A percentile compares a stretch with the other conserved stretches of the same genome.
Conservation (phyloP, 2,329 filamentous ascomycete species). For the Cladobotryum protrusum region DNA sequence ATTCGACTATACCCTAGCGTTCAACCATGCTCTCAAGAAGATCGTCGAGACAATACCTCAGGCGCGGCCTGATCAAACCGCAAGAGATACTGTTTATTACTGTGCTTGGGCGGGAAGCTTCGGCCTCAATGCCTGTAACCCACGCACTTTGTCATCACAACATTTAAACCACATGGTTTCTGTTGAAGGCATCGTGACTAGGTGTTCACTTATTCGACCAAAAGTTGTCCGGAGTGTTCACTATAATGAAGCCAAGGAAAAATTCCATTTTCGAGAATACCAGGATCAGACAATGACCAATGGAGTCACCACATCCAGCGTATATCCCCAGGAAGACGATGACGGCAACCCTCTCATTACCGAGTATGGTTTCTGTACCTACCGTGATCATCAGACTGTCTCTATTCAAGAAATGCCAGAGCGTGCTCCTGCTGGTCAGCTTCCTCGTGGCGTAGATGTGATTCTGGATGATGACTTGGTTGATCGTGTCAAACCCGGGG, state of each 20-base stretch:
- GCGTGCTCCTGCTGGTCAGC: conserved; percentile 86
- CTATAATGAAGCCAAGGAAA: conserved; percentile 80
- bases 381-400: conserved; percentile 93
- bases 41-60: conserved; percentile 76
- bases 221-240: conserved; percentile 99
- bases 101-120: conserved; percentile 97
- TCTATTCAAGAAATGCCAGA: conserved; percentile 99
- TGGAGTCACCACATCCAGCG: conserved; percentile 79
- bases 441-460: conserved; percentile 92
- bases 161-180: conserved; percentile 97
- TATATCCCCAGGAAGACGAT: conserved; percentile 91
- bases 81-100: conserved; percentile 81
- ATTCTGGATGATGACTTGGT: conserved; percentile 96
- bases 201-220: conserved; percentile 88
- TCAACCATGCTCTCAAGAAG: conserved; percentile 84
- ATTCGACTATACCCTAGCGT: conserved; percentile 82
- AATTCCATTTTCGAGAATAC: conserved; percentile 86
- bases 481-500: conserved; percentile 89
- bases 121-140: conserved; percentile 90
- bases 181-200: conserved; percentile 93
- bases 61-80: conserved; percentile 67
- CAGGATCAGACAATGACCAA: conserved; percentile 96
- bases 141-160: conserved; percentile 79
- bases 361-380: conserved; percentile 93
- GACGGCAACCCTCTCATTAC: conserved; percentile 88